Evolutionary conservation across 148 eudicot genomes (phyloP), one percentile per base, ranked within the genome.

Genomic region (Pharnaceum exiguum): DNA sequence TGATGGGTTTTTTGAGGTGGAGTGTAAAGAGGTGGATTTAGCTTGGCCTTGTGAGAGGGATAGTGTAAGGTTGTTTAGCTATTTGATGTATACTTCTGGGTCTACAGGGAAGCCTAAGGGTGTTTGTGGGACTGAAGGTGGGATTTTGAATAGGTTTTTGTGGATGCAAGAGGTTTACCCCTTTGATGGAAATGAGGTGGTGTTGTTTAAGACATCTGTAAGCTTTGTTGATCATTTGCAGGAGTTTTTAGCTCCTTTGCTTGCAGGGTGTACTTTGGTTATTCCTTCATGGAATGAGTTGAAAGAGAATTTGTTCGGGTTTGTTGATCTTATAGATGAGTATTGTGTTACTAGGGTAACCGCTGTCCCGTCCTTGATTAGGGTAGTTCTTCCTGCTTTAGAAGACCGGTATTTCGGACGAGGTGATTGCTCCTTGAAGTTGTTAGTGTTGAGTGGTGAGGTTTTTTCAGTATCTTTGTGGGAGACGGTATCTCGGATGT

Each of bases 161-260:
- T 91, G 98, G 98, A 84, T 87, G 98, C 87, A 91, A 74, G 81
- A 83, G 40, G 38, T 66, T 51, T 85, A 80, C 68, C 90, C 90
- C 27, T 68, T 77, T 9, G 62, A 53, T 30, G 81, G 65, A 4
- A 79, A 78, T 24, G 98, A 91, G 46, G 27, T 75, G 43, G 35
- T 85, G 46, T 51, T 91, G 30, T 91, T 91, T 64, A 91, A 91
- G 75, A 91, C 98, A 52, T 60, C 88, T 16, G 61, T 83, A 60
- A 81, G 98, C 70, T 91, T 91, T 68, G 77, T 91, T 66, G 98
- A 91, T 52, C 98, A 87, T 72, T 51, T 91, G 54, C 98, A 91
- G 76, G 98, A 91, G 66, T 77, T 87, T 71, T 65, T 91, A 44
- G 90, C 90, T 46, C 82, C 94, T 50, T 60, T 91, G 64, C 82